phyloP scores from a whole-genome alignment of 148 eudicot genomes.

The Rhododendron henanense region DNA sequence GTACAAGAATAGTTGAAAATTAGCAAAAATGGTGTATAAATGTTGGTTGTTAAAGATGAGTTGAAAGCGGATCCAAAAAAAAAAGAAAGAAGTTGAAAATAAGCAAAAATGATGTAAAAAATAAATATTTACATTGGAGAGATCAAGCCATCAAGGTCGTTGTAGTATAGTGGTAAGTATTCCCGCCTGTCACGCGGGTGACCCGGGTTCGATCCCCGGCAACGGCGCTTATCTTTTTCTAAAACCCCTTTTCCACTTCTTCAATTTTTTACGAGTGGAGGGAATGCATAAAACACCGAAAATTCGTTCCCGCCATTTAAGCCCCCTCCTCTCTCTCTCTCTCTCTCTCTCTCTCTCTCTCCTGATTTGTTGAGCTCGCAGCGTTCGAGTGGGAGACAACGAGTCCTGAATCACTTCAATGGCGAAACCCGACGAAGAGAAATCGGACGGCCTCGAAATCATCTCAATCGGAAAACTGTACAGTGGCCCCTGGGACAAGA shows the following conservation, averaged over 20 bases:
- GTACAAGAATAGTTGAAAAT: too few species aligned
- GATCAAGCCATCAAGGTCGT: slow-evolving; percentile 36
- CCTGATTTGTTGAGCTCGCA: background rate
- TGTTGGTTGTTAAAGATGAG: background rate
- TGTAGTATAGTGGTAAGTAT: slow-evolving; percentile 99
- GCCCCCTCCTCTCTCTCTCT: too few species aligned
- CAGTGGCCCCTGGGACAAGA: slow-evolving; percentile 80
- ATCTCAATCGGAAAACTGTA: slow-evolving; percentile 65
- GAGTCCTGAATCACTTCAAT: slow-evolving; percentile 20
- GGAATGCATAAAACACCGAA: background rate
- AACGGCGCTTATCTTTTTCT: slow-evolving; percentile 45
- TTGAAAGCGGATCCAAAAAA: background rate
- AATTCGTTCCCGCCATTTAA: slow-evolving; percentile 18
- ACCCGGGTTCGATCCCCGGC: slow-evolving; percentile 99
- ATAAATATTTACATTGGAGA: too few species aligned
- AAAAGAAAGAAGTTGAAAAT: too few species aligned
- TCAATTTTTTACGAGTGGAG: background rate
- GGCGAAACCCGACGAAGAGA: slow-evolving; percentile 45
- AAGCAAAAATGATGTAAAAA: background rate
- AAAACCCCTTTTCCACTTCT: background rate
- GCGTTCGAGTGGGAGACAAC: background rate
- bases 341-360: background rate
- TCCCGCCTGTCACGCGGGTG: slow-evolving; percentile 99
- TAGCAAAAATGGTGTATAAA: background rate
- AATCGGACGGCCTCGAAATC: slow-evolving; percentile 71